Conservation (phyloP, 129 eudicot species). For the Artemisia annua region DNA sequence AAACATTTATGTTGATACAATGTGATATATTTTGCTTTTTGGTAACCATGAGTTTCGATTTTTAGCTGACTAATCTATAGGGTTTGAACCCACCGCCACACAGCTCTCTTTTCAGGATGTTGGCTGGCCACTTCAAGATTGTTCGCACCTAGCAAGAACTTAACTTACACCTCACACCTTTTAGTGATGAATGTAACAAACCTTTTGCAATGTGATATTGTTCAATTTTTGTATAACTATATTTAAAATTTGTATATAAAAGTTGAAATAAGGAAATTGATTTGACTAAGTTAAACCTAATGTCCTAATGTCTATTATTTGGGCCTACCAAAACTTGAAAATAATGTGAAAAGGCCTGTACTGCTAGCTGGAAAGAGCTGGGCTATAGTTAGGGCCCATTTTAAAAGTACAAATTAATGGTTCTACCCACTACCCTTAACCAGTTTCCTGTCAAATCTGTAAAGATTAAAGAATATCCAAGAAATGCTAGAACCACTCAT, state of each 20-base stretch:
- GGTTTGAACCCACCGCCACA: too few species aligned
- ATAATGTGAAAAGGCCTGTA: slow-evolving; percentile 25
- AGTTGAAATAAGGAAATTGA: slow-evolving; percentile 13
- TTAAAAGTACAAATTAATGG: slow-evolving; percentile 29
- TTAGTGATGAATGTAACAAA: too few species aligned
- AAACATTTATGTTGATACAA: too few species aligned
- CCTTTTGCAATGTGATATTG: not conserved
- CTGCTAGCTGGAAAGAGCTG: slow-evolving; percentile 31
- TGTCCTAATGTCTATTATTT: not conserved
- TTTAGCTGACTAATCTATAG: too few species aligned
- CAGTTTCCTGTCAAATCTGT: slow-evolving; percentile 31
- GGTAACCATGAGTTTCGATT: too few species aligned
- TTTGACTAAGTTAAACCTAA: slow-evolving; percentile 24
- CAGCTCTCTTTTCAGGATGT: too few species aligned
- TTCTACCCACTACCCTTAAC: slow-evolving; percentile 33
- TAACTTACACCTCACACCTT: too few species aligned
- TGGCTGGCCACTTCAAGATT: too few species aligned
- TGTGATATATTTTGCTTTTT: too few species aligned
- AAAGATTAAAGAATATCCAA: slow-evolving; percentile 5
- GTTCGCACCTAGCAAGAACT: too few species aligned
- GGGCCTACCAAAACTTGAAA: slow-evolving; percentile 26
- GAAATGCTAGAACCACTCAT: too few species aligned
- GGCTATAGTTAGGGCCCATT: slow-evolving; percentile 26
- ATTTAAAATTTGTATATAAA: not conserved
- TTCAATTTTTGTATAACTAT: too few species aligned